These are phyloP conservation scores for Trichoderma gracile DNA, from an alignment of 2,329 filamentous ascomycete species.

Conservation along the genomic window DNA sequence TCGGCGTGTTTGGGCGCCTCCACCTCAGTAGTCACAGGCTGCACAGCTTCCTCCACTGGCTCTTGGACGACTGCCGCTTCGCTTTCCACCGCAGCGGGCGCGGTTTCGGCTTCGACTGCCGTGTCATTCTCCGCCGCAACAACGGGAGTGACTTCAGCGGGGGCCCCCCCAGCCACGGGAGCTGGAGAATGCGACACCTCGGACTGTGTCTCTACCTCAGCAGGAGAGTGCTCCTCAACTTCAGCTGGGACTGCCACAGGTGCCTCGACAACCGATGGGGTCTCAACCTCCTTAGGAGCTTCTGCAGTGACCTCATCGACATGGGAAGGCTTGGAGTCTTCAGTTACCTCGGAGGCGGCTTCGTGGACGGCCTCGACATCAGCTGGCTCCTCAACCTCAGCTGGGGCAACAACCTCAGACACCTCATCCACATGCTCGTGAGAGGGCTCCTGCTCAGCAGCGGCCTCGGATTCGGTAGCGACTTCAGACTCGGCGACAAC, in stretches of 20 bases:
- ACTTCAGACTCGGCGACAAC: not conserved
- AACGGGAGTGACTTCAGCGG: slow-evolving; percentile 18
- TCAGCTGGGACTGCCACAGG: slow-evolving; percentile 4
- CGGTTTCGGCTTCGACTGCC: not conserved
- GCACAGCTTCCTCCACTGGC: slow-evolving; percentile 25
- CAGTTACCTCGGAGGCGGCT: slow-evolving; percentile 8
- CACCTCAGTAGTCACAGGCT: slow-evolving; percentile 16
- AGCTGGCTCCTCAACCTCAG: slow-evolving; percentile 18
- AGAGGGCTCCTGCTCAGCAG: not conserved
- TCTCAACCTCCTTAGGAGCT: slow-evolving; percentile 2
- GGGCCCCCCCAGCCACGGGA: slow-evolving; percentile 7
- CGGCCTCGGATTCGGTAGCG: not conserved
- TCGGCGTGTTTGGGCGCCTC: slow-evolving; percentile 28
- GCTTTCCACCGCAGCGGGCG: slow-evolving; percentile 7
- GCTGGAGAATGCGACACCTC: not conserved
- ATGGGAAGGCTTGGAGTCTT: slow-evolving; percentile 12
- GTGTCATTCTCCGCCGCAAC: not conserved
- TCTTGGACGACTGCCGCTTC: slow-evolving; percentile 18
- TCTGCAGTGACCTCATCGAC: not conserved
- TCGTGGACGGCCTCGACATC: not conserved
- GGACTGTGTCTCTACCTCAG: not conserved
- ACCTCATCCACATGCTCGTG: slow-evolving; percentile 8
- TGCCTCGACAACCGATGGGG: not conserved
- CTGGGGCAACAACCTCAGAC: not conserved
- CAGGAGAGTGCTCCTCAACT: slow-evolving; percentile 1